Evolutionary conservation across 805 yeast genomes (phyloP).

Genomic region (Hanseniaspora nectarophila): DNA sequence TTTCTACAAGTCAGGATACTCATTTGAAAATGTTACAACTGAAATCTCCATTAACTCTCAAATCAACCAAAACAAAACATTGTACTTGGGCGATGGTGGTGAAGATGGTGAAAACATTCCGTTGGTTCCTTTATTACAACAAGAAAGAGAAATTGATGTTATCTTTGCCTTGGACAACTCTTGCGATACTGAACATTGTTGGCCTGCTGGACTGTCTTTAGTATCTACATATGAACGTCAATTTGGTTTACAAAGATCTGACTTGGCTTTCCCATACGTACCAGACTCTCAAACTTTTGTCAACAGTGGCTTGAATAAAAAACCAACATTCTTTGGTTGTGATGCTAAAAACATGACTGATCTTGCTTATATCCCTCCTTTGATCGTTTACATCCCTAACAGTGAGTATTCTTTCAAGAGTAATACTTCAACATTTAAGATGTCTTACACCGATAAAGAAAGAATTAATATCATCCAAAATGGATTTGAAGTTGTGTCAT

Average conservation of each 20-base stretch:
- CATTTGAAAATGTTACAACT: conserved; percentile 24
- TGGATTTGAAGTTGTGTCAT: conserved; percentile 60
- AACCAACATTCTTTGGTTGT: conserved; percentile 78
- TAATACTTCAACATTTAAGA: conserved; percentile 61
- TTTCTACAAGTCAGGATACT: conserved; percentile 36
- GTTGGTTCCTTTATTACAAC: conserved; percentile 48
- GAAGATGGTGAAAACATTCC: conserved; percentile 57
- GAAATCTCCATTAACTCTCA: conserved; percentile 18
- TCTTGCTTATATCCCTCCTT: conserved; percentile 50
- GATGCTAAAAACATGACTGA: conserved; percentile 50
- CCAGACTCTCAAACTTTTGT: conserved; percentile 57
- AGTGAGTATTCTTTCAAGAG: conserved; percentile 51
- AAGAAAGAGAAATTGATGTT: conserved; percentile 49
- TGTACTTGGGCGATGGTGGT: conserved; percentile 61
- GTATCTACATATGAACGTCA: conserved; percentile 48
- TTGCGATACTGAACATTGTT: conserved; percentile 45
- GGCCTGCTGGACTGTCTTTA: conserved; percentile 62
- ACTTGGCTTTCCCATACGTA: conserved; percentile 65
- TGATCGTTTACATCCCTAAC: conserved; percentile 69
- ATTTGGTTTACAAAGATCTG: conserved; percentile 40
- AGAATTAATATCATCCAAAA: conserved; percentile 51
- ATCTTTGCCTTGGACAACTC: conserved; percentile 56
- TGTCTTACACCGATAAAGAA: conserved; percentile 49
- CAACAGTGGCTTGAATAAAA: conserved; percentile 47
- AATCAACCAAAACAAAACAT: conserved; percentile 32